Evolutionary conservation across 441 rosid species (phyloP), one percentile per base, ranked within the genome.

Genomic region (Erysimum pusillum): DNA sequence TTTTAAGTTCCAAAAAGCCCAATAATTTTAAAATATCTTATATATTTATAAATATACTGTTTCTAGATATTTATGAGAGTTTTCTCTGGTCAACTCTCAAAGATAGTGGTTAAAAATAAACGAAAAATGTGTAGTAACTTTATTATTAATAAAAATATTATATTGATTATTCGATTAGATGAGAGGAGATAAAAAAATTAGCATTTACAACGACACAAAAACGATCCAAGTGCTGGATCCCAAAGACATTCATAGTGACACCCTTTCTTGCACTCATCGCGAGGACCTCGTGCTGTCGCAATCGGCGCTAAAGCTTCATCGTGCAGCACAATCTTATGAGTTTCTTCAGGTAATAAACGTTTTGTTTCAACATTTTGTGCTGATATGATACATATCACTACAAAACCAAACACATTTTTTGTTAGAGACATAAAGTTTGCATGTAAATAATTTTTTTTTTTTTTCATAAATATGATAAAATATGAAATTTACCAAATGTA

Each of bases 401-500:
- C 36, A 71, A 32, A 59, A 44, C 20, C 9, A 70, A 45, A 44
- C 4, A 25, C 28, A 25, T 25, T 25, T 25, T 25, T 60, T 60
- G 14, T 22, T 13, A 53, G 5, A 39, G 15, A 53, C 7, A 11
- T 20, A n/a, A 12, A 44, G 8, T 28, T 36, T 36, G 5, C 46
- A 60, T 60, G 31, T 18, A 6, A n/a, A 15, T 0, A 7, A 25
- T 25, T 25, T 25, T 2, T 25, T 0, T 18, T 13, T 13, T 42
- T 42, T 6, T 42, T 42, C 15, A 42, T 6, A 17, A 9, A 36
- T 36, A 15, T 49, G 44, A 25, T 25, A 2, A 9, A 15, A 32
- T n/a, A 58, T 15, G 7, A 63, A 74, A 34, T 9, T 66, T 66
- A 74, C 73, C 67, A 7, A 49, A 57, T 46, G 39, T 49, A 45